phyloP scores from a whole-genome alignment of 208 protist genomes.

The Acanthamoeba culbertsoni region DNA sequence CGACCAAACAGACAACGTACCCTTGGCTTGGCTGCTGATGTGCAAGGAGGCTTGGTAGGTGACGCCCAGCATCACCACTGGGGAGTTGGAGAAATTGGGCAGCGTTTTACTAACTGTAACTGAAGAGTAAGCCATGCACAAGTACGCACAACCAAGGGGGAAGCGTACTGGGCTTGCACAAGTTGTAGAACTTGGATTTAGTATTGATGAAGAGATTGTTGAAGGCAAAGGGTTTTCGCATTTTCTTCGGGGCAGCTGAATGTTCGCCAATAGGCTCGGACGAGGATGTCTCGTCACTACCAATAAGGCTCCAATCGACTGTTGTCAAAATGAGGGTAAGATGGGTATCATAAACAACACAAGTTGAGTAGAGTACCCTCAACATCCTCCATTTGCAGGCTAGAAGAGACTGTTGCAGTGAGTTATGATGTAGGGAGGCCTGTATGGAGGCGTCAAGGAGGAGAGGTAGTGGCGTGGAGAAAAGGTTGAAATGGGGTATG shows the following conservation, averaged over 20 bases:
- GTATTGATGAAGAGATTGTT: slow-evolving; percentile 51
- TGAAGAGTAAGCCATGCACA: neutral
- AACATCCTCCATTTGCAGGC: neutral
- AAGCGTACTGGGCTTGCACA: neutral
- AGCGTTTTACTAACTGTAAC: slow-evolving; percentile 31
- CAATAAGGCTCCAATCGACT: neutral
- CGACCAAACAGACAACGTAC: neutral
- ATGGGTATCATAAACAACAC: neutral
- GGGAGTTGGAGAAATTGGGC: neutral
- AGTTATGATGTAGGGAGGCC: neutral
- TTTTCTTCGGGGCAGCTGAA: neutral
- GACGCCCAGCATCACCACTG: neutral
- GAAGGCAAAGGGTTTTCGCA: neutral
- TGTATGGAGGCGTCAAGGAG: neutral
- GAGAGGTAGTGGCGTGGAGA: neutral
- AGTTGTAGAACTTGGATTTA: slow-evolving; percentile 30
- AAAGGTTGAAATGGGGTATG: neutral
- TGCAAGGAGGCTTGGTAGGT: neutral
- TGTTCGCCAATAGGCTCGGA: neutral
- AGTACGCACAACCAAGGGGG: neutral
- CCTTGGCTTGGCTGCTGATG: neutral
- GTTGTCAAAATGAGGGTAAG: neutral
- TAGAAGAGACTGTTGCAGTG: neutral
- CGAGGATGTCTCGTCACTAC: neutral
- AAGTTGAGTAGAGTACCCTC: neutral